These are phyloP conservation scores for Fusarium phyllophilum DNA, from an alignment of 2,329 filamentous ascomycete genomes.

Conservation along the genomic window DNA sequence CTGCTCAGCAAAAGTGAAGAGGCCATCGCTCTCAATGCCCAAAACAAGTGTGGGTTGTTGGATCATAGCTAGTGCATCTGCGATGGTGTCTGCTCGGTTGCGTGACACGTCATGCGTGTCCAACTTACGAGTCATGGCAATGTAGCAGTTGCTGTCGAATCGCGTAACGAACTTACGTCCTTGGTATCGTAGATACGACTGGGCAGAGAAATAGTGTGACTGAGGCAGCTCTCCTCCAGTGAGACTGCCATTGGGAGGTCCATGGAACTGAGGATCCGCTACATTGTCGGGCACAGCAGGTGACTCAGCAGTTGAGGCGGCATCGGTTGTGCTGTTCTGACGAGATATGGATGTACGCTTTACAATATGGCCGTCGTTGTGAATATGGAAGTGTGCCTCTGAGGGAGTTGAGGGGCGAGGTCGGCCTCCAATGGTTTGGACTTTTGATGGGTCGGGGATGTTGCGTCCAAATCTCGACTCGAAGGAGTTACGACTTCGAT, in stretches of 20 bases:
- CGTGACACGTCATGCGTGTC: constrained; percentile 96
- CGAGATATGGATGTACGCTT: constrained; percentile 64
- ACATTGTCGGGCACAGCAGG: constrained; percentile 41
- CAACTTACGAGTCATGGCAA: constrained; percentile 96
- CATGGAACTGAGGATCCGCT: constrained; percentile 74
- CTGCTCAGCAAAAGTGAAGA: constrained; percentile 98
- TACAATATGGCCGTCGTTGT: constrained; percentile 82
- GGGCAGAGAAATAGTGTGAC: constrained; percentile 95
- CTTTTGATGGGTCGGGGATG: constrained; percentile 83
- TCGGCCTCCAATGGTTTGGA: constrained; percentile 81
- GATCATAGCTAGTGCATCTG: constrained; percentile 81
- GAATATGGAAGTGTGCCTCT: constrained; percentile 80
- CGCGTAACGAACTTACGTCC: constrained; percentile 95
- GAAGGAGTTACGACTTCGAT: constrained; percentile 96
- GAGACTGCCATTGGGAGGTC: constrained; percentile 63
- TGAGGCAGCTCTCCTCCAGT: constrained; percentile 65
- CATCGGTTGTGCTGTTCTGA: constrained; percentile 52
- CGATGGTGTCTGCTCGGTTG: constrained; percentile 73
- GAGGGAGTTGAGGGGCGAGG: constrained; percentile 70
- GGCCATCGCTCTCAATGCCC: constrained; percentile 93
- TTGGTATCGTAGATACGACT: constrained; percentile 97
- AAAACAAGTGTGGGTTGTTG: constrained; percentile 90
- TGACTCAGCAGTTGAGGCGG: constrained; percentile 45
- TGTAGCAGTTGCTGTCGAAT: constrained; percentile 99
- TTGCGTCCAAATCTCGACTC: constrained; percentile 95